phyloP scores from a whole-genome alignment of 768 basidiomycete genomes.

The Leccinellum luteum region DNA sequence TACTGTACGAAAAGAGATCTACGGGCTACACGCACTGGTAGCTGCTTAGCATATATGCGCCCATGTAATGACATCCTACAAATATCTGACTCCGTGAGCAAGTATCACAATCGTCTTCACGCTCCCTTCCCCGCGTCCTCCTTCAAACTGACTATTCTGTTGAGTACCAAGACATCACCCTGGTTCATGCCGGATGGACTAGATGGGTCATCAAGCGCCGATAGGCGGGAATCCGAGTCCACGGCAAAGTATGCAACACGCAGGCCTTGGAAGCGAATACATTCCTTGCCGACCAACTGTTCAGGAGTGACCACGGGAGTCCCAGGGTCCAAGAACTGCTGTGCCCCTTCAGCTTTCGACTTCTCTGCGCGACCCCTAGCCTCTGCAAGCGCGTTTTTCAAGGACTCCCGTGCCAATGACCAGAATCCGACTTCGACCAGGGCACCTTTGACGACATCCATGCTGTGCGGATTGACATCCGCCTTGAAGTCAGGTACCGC shows the following conservation, averaged over 20 bases:
- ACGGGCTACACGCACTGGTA: conserved; percentile 86
- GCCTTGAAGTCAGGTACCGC: conserved; percentile 70
- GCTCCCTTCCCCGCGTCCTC: conserved; percentile 81
- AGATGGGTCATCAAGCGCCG: conserved; percentile 55
- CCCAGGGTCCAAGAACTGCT: conserved; percentile 39
- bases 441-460: conserved; percentile 77
- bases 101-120: conserved; percentile 6
- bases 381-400: conserved; percentile 63
- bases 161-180: conserved; percentile 82
- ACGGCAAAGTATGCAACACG: conserved; percentile 94
- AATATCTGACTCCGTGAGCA: not conserved
- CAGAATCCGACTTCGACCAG: conserved; percentile 91
- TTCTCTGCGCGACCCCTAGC: conserved; percentile 60
- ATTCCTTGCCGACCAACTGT: conserved; percentile 87
- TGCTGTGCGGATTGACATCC: conserved; percentile 80
- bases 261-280: conserved; percentile 94
- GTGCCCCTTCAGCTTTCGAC: conserved; percentile 46
- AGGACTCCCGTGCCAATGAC: conserved; percentile 67
- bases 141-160: conserved; percentile 91
- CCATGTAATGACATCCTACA: conserved; percentile 11
- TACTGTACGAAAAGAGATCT: conserved; percentile 84
- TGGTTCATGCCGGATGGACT: conserved; percentile 45
- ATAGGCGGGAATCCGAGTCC: conserved; percentile 79
- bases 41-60: conserved; percentile 44
- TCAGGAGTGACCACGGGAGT: conserved; percentile 70